Conservation (phyloP, 164 flowering plant species). For the Protea cynaroides region DNA sequence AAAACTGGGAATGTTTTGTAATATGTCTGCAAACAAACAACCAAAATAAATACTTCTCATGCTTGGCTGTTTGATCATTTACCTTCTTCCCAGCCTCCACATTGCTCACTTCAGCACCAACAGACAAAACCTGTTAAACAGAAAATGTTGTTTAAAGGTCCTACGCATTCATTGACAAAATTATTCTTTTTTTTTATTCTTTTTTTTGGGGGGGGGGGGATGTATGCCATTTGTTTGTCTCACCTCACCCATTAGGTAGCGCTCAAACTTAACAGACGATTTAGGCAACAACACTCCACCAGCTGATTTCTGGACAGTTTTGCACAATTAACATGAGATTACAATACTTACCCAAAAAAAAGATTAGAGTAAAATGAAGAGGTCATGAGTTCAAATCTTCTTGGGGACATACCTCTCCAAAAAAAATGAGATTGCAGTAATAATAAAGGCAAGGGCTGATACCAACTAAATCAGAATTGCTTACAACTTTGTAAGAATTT, state of each 20-base stretch:
- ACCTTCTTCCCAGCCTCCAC: constrained; percentile 90
- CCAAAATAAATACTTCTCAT: not conserved
- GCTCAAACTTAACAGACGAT: constrained; percentile 94
- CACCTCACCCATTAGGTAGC: constrained; percentile 91
- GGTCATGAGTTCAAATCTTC: too few species aligned
- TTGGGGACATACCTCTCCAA: too few species aligned
- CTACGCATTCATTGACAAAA: too few species aligned
- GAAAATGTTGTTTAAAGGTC: not conserved
- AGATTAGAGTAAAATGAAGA: too few species aligned
- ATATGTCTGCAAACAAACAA: not conserved
- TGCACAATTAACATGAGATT: too few species aligned
- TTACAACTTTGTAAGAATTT: too few species aligned
- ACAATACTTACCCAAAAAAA: too few species aligned
- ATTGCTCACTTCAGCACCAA: constrained; percentile 68
- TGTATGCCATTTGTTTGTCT: not conserved
- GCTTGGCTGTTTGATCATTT: not conserved
- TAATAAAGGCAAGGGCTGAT: too few species aligned
- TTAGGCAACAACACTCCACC: constrained; percentile 96
- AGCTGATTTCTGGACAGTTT: constrained; percentile 64
- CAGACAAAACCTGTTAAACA: constrained; percentile 55
- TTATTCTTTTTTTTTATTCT: too few species aligned
- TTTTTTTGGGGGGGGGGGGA: too few species aligned
- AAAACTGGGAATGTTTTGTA: not conserved
- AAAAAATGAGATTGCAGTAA: too few species aligned
- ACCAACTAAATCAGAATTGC: too few species aligned